Base-by-base conservation (phyloP, 2,329 filamentous ascomycete species). In the Aspergillus pseudotamarii region DNA sequence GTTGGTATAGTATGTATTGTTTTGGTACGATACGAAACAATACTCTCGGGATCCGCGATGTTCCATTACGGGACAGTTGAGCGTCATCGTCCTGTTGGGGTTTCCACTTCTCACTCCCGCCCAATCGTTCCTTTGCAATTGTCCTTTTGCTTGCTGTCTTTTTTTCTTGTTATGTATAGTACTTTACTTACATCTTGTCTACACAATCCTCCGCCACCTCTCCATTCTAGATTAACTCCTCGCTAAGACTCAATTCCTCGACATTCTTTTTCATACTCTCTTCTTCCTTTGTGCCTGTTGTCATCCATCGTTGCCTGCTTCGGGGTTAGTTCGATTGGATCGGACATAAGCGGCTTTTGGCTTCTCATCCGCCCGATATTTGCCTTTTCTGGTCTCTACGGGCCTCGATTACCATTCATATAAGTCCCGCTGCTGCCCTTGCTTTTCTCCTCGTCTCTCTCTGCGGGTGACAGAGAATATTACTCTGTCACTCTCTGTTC, bases 321-420 rank as follows among this genome's bases (percentile, higher is more conserved):
- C 51, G 51, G 51, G 34, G 51, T 38, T 55, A 55, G 30, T 6
- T 36, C 30, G 19, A 55, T 56, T 53, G 63, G 54, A 46, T 63
- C 69, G 69, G 69, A 64, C 65, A 63, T 71, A 69, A 69, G 57
- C 68, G 69, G 69, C 62, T 61, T 70, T 71, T 66, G 62, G 63
- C 64, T 57, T 64, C 41, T 36, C 53, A 53, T 61, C 62, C 51
- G 51, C 46, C 45, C 51, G n/a, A 46, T 57, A 59, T 58, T 54
- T 54, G 51, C 41, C 62, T 61, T 65, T 50, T 55, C 53, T 61
- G 58, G 45, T 59, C 62, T 46, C 56, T 38, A 30, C 61, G 53
- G 56, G 58, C 38, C 50, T 63, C 55, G 43, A 48, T 41, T 57
- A 55, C 57, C 59, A 48, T 62, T 6, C 48, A 36, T 63, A 57